These are phyloP conservation scores for Hypoxylon sp. DNA, from an alignment of 2,329 filamentous ascomycete genomes.

Conservation along the genomic window DNA sequence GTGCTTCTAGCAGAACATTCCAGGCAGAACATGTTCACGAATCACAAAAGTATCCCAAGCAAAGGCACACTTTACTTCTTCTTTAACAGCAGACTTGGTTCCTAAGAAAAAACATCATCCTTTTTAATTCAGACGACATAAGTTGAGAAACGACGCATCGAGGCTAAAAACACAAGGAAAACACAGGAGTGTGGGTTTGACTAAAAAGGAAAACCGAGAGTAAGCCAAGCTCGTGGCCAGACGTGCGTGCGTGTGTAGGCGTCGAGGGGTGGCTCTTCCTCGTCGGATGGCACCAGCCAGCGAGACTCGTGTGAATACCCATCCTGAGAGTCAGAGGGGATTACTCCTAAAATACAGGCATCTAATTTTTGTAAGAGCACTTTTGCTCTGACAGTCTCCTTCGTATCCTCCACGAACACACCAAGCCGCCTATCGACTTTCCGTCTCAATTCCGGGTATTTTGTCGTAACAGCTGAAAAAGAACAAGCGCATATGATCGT, in stretches of 20 bases:
- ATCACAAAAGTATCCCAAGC: not conserved
- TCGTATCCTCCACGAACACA: conserved; percentile 47
- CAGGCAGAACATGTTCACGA: not conserved
- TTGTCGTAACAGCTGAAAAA: conserved; percentile 49
- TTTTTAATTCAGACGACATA: conserved; percentile 49
- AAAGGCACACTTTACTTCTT: conserved; percentile 26
- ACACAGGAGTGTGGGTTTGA: conserved; percentile 47
- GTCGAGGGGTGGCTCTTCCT: conserved; percentile 41
- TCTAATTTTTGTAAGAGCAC: conserved; percentile 49
- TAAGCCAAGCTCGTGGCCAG: conserved; percentile 50
- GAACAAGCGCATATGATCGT: conserved; percentile 48
- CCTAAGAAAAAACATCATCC: conserved; percentile 48
- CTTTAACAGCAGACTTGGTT: conserved; percentile 23
- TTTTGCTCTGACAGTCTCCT: conserved; percentile 49
- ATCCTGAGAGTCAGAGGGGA: conserved; percentile 41
- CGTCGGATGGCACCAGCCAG: conserved; percentile 46
- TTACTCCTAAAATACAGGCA: conserved; percentile 55
- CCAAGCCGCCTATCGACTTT: conserved; percentile 46
- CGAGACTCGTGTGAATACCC: conserved; percentile 34
- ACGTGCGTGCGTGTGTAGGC: conserved; percentile 48
- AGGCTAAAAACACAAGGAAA: conserved; percentile 51
- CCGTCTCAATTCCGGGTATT: conserved; percentile 51
- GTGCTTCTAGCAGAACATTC: not conserved
- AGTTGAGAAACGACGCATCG: conserved; percentile 49
- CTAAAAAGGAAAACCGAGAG: conserved; percentile 52